Base-by-base conservation (phyloP, 2,329 filamentous ascomycete genomes). In the Botrytis fabae region DNA sequence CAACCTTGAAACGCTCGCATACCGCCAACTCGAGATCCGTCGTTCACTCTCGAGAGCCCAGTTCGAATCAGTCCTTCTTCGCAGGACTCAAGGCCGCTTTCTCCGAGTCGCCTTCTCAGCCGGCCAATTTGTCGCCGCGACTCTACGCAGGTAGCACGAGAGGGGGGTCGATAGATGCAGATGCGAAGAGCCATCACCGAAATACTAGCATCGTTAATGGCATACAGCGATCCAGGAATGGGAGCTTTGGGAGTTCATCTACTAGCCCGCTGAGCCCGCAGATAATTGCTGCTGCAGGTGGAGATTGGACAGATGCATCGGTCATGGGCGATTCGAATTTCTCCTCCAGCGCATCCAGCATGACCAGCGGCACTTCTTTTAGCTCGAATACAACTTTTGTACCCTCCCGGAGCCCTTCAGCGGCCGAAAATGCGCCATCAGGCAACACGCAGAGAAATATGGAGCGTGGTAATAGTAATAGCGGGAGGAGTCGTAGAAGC, bases 191-290 rank as follows among this genome's bases (percentile, higher is more conserved):
- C 83, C 85, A 99, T 82, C 94, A 98, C 83, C 91, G 96, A 72
- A 94, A 99, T 84, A 97, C 95, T 0, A 98, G 95, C 66, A 98
- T 98, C 78, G 95, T 98, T 73, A 93, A 98, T 89, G 95, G 96
- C 79, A 91, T 97, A 77, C 95, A 97, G 82, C 96, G 99, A 83
- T 92, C 88, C 78, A 87, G 95, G 83, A 97, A 97, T 87, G 92
- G 94, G 78, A 98, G 95, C 84, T 90, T 92, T 80, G 90, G 91
- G 76, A 94, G 93, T 81, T 90, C 92, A 73, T 89, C 92, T 51
- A 91, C 92, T 42, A 97, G 93, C 82, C 95, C 95, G 73, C 86
- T 98, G 79, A 97, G 93, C 82, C 93, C 94, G 71, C 92, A 97
- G 82, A 91, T 94, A 82, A 94, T 95, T 79, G 90, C 92, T 71